Base-by-base conservation (phyloP, 768 basidiomycete genomes). In the Stropharia rugosoannulata region DNA sequence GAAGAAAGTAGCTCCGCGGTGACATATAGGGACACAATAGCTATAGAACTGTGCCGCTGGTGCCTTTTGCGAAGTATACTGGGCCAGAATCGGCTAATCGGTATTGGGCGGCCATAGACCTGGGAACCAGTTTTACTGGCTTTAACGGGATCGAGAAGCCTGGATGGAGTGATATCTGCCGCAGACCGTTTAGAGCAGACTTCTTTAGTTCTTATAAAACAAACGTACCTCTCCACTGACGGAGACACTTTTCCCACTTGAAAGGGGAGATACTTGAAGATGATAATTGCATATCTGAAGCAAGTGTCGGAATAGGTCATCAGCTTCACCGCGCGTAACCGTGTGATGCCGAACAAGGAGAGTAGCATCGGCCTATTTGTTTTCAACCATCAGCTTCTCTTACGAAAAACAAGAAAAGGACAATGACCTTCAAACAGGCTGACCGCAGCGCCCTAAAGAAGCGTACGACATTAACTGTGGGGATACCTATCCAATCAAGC, bases 31-130 rank as follows among this genome's bases (percentile, higher is more conserved):
- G 29, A 7, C 29, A 32, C 29, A 32, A 18, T 18, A 47, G 66
- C 41, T 66, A 89, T 40, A 91, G 69, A 4, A 92, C 82, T 1
- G 80, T 85, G 32, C 76, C 77, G 12, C 83, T 82, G 12, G 84
- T 92, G 4, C 90, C 90, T 57, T 84, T 81, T 55, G 86, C 81
- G 63, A 93, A 93, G 72, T 86, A 92, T 0, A 81, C 70, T 2
- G 82, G 81, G 2, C 85, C 79, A 7, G 72, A 68, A 58, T 92
- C 91, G 12, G 84, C 83, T 57, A 93, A 69, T 45, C 84, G 76
- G 66, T 92, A 93, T 56, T 91, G 89, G 8, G 90, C 58, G 0
- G 89, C 87, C 1, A 73, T 66, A 48, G 73, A 76, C 50, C 89
- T 75, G 3, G 80, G 70, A 37, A 87, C 76, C 13, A 76, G 62